These are phyloP conservation scores for Entomortierella lignicola DNA, from an alignment of 192 early-diverging fungal genomes.

Conservation along the genomic window DNA sequence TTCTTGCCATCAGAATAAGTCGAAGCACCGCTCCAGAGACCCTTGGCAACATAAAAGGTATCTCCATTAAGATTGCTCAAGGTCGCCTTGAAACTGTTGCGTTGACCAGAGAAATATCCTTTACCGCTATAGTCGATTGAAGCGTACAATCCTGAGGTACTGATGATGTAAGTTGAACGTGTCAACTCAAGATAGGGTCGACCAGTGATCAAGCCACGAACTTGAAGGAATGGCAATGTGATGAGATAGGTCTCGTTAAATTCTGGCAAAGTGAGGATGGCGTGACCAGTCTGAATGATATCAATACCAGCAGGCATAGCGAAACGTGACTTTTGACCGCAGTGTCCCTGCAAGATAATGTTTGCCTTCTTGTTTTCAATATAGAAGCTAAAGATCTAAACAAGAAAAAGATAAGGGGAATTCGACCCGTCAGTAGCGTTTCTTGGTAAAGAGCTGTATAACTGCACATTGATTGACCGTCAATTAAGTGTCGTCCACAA, in stretches of 20 bases:
- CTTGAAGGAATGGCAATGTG: conserved; percentile 75
- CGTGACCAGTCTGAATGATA: conserved; percentile 76
- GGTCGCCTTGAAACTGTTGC: conserved; percentile 77
- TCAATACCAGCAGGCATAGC: conserved; percentile 80
- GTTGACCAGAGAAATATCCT: conserved; percentile 82
- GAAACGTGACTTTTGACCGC: conserved; percentile 79
- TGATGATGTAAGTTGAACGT: conserved; percentile 25
- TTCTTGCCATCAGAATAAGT: conserved; percentile 53
- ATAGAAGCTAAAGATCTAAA: conserved; percentile 44
- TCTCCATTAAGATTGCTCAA: conserved; percentile 12
- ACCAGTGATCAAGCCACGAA: conserved; percentile 75
- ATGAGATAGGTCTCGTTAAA: conserved; percentile 77
- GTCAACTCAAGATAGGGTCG: conserved; percentile 51
- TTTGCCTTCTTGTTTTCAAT: conserved; percentile 47
- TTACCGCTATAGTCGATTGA: conserved; percentile 78
- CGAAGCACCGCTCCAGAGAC: conserved; percentile 77
- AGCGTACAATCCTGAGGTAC: conserved; percentile 29
- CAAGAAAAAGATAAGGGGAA: not conserved
- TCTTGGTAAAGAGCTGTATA: too few species aligned
- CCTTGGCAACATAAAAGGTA: conserved; percentile 44
- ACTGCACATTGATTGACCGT: too few species aligned
- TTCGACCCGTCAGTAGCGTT: not conserved
- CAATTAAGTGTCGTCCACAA: too few species aligned
- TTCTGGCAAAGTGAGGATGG: conserved; percentile 68
- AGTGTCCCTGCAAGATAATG: conserved; percentile 38